phyloP scores from a whole-genome alignment of 1,284 basidiomycete genomes.

The Somion occarium region DNA sequence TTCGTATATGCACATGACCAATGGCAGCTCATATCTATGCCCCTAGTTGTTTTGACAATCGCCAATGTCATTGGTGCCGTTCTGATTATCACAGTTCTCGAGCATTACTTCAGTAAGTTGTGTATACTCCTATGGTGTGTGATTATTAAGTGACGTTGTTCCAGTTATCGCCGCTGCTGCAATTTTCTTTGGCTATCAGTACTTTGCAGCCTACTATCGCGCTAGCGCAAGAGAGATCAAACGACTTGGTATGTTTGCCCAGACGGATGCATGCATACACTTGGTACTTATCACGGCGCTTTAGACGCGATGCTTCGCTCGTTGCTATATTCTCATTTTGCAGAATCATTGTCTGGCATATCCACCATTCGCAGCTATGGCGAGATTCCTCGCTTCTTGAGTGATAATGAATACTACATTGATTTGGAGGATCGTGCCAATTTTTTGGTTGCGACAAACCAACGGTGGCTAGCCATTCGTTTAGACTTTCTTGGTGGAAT shows the following conservation, averaged over 20 bases:
- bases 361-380: constrained; percentile 75
- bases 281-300: constrained; percentile 13
- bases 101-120: constrained; percentile 68
- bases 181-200: constrained; percentile 47
- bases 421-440: constrained; percentile 71
- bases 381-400: constrained; percentile 57
- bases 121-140: constrained; percentile 4
- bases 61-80: constrained; percentile 54
- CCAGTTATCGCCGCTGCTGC: constrained; percentile 47
- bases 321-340: constrained; percentile 75
- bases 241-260: constrained; percentile 53
- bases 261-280: no score
- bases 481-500: constrained; percentile 70
- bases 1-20: neutral
- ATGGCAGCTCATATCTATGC: neutral
- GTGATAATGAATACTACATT: constrained; percentile 66
- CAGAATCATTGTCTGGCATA: constrained; percentile 74
- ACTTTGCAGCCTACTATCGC: constrained; percentile 60
- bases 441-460: constrained; percentile 58
- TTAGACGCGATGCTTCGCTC: constrained; percentile 64
- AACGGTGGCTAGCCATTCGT: constrained; percentile 77
- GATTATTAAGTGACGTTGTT: neutral
- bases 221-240: constrained; percentile 70
- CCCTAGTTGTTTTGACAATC: constrained; percentile 45
- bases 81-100: constrained; percentile 63